phyloP scores from a whole-genome alignment of 805 yeast species.

The Yamadazyma akitaensis region DNA sequence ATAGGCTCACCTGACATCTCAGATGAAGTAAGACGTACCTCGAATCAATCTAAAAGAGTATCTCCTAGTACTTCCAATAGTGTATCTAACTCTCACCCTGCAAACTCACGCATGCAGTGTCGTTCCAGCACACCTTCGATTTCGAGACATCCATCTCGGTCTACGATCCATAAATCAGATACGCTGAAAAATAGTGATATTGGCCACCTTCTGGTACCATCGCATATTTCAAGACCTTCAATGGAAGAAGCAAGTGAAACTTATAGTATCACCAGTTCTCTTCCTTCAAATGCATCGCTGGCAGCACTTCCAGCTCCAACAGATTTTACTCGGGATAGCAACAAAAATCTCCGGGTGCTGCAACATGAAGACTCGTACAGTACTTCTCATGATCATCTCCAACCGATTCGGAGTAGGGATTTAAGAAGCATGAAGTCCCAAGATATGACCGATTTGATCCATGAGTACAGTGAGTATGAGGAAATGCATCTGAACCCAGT shows the following conservation, averaged over 20 bases:
- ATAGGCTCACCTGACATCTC: background rate
- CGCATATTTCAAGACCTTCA: background rate
- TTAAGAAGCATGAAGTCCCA: constrained; percentile 19
- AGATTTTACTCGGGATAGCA: constrained; percentile 2
- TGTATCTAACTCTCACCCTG: background rate
- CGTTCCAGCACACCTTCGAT: background rate
- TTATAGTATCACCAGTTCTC: constrained; percentile 13
- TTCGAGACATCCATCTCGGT: background rate
- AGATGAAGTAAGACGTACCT: background rate
- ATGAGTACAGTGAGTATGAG: constrained; percentile 47
- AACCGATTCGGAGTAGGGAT: constrained; percentile 12
- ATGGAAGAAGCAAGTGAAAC: background rate
- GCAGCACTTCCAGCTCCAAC: constrained; percentile 12
- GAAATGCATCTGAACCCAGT: constrained; percentile 20
- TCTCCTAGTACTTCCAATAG: background rate
- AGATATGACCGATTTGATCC: constrained; percentile 37
- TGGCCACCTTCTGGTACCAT: background rate
- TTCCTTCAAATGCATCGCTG: constrained; percentile 10
- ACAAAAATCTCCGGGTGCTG: background rate
- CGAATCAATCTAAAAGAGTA: background rate
- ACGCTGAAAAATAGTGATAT: background rate
- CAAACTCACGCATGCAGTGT: background rate
- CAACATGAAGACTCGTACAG: background rate
- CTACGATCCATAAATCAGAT: background rate
- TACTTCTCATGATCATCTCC: background rate